Evolutionary conservation across 371 early-diverging fungal genomes (phyloP).

Genomic region (Nematocida sp.): DNA sequence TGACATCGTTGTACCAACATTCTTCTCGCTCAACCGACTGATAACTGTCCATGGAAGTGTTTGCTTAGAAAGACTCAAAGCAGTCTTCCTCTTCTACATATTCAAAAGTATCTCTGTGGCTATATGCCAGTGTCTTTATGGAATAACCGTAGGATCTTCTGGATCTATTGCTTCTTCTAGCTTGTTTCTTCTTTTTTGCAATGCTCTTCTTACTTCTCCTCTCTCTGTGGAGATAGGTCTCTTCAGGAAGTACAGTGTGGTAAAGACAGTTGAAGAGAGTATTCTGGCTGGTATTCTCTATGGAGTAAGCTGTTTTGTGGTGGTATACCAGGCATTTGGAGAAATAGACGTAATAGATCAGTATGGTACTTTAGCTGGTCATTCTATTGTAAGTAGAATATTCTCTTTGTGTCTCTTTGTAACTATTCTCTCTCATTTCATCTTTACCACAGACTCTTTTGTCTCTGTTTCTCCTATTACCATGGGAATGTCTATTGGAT

Average conservation of each 20-base stretch:
- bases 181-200: conserved; percentile 63
- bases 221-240: conserved; percentile 61
- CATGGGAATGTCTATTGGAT: background rate
- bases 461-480: background rate
- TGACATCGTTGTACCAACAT: conserved; percentile 85
- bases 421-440: conserved; percentile 25
- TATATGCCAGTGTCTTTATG: conserved; percentile 62
- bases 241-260: conserved; percentile 57
- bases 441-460: conserved; percentile 35
- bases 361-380: conserved; percentile 2
- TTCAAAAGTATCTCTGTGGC: conserved; percentile 64
- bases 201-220: conserved; percentile 63
- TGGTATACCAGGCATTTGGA: conserved; percentile 33
- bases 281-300: conserved; percentile 11
- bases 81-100: conserved; percentile 61
- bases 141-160: conserved; percentile 60
- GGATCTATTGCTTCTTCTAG: conserved; percentile 63
- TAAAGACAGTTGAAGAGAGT: conserved; percentile 44
- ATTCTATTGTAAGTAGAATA: conserved; percentile 7
- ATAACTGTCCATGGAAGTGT: conserved; percentile 81
- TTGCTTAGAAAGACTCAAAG: conserved; percentile 58
- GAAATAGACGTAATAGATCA: conserved; percentile 22
- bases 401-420: conserved; percentile 43
- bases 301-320: conserved; percentile 25
- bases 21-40: conserved; percentile 75